Evolutionary conservation across 2,329 filamentous ascomycete genomes (phyloP).

Genomic region (Orbilia blumenaviensis): DNA sequence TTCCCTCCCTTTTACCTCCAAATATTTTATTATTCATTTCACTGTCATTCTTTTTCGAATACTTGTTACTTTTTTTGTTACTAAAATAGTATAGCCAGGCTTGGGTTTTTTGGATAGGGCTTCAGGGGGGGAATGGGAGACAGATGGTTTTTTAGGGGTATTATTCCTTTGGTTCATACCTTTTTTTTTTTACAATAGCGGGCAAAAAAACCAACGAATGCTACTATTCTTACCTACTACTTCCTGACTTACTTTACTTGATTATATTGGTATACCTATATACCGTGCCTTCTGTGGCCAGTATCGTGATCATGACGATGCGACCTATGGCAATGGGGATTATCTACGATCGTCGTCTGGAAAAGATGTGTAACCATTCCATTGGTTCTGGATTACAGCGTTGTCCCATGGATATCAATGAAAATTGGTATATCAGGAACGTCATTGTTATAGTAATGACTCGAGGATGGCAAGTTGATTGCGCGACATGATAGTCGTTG

Average conservation of each 20-base stretch:
- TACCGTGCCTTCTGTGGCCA: no score
- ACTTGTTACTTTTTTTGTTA: background rate
- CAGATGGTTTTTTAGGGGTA: background rate
- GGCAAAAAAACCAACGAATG: background rate
- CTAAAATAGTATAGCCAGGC: slow-evolving; percentile 24
- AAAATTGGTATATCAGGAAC: background rate
- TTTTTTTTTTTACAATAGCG: background rate
- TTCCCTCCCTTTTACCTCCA: background rate
- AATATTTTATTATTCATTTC: background rate
- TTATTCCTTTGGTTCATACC: slow-evolving; percentile 1
- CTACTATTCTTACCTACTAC: slow-evolving; percentile 7
- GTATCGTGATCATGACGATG: no score
- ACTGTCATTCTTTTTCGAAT: slow-evolving; percentile 2
- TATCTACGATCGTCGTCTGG: no score
- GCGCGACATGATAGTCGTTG: no score
- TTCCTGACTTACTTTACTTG: background rate
- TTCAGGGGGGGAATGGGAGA: background rate
- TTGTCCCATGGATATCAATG: background rate
- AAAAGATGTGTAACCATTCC: background rate
- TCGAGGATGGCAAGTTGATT: background rate
- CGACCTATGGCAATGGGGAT: no score
- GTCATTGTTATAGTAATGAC: no score
- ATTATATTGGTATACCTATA: no score
- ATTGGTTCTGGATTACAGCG: background rate
- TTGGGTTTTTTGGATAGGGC: slow-evolving; percentile 29